Base-by-base conservation (phyloP, 2,329 filamentous ascomycete species). In the Corinectria fuckeliana region DNA sequence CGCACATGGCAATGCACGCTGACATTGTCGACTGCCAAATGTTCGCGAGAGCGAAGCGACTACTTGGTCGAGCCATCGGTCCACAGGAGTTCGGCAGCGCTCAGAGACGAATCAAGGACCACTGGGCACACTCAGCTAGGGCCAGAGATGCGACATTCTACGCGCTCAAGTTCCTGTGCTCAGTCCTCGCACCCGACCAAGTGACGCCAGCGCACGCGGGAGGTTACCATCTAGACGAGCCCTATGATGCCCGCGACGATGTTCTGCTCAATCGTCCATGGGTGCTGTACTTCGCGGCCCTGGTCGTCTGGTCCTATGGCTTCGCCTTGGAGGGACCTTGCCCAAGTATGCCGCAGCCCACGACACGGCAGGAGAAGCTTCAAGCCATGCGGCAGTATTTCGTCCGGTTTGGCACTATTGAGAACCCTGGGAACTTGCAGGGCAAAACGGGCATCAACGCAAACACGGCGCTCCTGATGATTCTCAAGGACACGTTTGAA, bases 21-120 rank as follows among this genome's bases (percentile, higher is more conserved):
- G 94, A 98, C 72, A 92, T 98, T 53, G 91, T 96, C n/a, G 94
- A 98, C 74, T 94, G 93, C 70, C 94, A 98, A 76, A 96, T 98
- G 65, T 97, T 95, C 74, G 95, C 94, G 5, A 89, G 93, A 8
- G 92, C 94, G 1, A 91, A 89, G 67, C 85, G 93, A 26, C 83
- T 97, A 2, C 85, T 98, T 4, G 94, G 95, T 20, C 88, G 94
- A 45, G 88, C 89, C 1, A 96, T 98, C 61, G 93, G 91, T 1
- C 82, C 87, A 2, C 87, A 91, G 62, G 95, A 98, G 76, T 89
- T 95, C 56, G 88, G 84, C 63, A 89, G 88, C 50, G 92, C 92
- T 3, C 88, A 91, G 66, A 85, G 91, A 56, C 88, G 93, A 63
- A 95, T 97, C 89, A 92, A 89, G 64, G 91, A 95, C 56, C 81